Evolutionary conservation across 306 rosid species (phyloP), one percentile per base, ranked within the genome.

Genomic region (Albizia julibrissin): DNA sequence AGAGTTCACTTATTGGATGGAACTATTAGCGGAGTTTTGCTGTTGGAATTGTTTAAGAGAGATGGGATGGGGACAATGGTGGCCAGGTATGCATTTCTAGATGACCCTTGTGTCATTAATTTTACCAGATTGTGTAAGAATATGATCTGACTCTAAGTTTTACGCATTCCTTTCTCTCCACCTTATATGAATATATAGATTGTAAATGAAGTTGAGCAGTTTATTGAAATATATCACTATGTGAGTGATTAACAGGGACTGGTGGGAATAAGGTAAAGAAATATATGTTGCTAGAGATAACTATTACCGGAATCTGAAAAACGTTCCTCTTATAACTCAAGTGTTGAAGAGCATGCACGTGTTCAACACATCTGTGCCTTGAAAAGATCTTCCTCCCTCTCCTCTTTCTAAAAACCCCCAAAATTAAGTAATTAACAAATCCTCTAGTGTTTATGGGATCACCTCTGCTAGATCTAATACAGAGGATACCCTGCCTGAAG

Each of bases 21-120:
- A 69, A 96, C 99, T 54, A 88, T 87, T 79, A 88, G 94, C 66
- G 99, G 98, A 82, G 98, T 96, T 81, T 83, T 96, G 80, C 80
- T 93, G 85, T 89, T 96, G 90, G 99, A 96, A 81, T 92, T 96
- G 87, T 93, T 91, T 76, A 96, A 88, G 86, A 92, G 99, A 90
- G 99, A 93, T 84, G 99, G 99, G 62, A 90, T 93, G 98, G 99
- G 99, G 79, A 96, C 99, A 8, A 96, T 96, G 99, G 92, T 96
- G 69, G 98, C 99, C 68, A 95, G 99, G 98, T 91, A 91, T 85
- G 89, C 82, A 56, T 75, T 58, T n/a, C 61, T 29, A n/a, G 71
- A 67, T 75, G 56, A 74, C 29, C 44, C 10, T 18, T 27, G 27
- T 72, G 44, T 19, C 77, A 29, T 74, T 74, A 33, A 54, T 42